Percentiles rank a stretch among this genome's conserved stretches.
These are phyloP conservation scores for Omphalea diandra DNA, from an alignment of 441 rosid genomes.

Conservation along the genomic window DNA sequence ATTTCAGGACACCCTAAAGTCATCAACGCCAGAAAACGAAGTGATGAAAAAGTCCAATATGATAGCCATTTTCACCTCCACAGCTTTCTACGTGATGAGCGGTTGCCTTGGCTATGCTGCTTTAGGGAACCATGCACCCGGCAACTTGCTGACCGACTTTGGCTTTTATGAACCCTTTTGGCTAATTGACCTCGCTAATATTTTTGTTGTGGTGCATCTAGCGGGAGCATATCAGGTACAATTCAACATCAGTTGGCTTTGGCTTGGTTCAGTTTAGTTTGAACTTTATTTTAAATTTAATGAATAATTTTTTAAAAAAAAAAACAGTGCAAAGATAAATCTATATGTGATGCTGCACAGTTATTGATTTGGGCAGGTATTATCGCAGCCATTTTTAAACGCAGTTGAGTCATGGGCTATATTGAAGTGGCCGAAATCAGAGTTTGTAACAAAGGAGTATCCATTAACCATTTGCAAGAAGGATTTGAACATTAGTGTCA, in stretches of 20 bases:
- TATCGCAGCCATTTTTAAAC: slow-evolving; percentile 32
- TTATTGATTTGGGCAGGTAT: slow-evolving; percentile 24
- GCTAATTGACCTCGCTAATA: slow-evolving; percentile 35
- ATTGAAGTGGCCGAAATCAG: slow-evolving; percentile 30
- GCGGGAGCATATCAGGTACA: slow-evolving; percentile 39
- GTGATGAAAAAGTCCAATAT: slow-evolving; percentile 36
- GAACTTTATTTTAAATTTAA: no score
- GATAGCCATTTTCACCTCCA: slow-evolving; percentile 21
- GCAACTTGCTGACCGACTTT: slow-evolving; percentile 38
- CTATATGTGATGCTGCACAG: no score
- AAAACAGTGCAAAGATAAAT: no score
- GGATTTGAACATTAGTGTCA: slow-evolving; percentile 10
- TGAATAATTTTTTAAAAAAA: no score
- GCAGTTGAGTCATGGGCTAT: slow-evolving; percentile 31
- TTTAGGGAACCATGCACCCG: slow-evolving; percentile 32
- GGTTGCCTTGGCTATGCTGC: slow-evolving; percentile 44
- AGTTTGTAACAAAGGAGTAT: slow-evolving; percentile 22
- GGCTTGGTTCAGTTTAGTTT: no score
- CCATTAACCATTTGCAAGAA: slow-evolving; percentile 11
- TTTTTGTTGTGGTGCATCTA: slow-evolving; percentile 34
- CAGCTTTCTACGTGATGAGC: slow-evolving; percentile 31
- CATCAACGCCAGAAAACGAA: slow-evolving; percentile 33
- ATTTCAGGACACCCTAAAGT: slow-evolving; percentile 35
- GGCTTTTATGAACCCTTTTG: slow-evolving; percentile 40
- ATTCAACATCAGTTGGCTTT: no score